Base-by-base conservation (phyloP, 2,329 filamentous ascomycete species). In the Fusarium oligoseptatum region DNA sequence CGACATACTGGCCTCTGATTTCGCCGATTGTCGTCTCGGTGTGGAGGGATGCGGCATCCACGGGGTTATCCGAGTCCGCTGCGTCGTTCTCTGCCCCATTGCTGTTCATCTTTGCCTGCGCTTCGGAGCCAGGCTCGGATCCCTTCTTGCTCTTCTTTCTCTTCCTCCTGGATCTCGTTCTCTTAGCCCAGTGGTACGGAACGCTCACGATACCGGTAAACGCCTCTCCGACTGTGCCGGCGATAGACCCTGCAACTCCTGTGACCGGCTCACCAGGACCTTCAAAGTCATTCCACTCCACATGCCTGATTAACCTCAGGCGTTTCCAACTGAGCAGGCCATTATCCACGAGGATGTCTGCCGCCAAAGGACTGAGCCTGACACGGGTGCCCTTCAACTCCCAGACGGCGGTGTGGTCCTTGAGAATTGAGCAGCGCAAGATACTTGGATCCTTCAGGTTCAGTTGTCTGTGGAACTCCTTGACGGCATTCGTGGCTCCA, bases 241-340 rank as follows among this genome's bases (percentile, higher is more conserved):
- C 85, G 6, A 94, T 75, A 0, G 91, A 92, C 12, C 90, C 89
- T 37, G 90, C 89, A 5, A 89, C 84, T 4, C 92, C 93, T 0
- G 92, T 93, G 14, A 95, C 84, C 0, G 93, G 93, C 78, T 94
- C 93, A 0, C 92, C 92, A 0, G 92, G 92, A 0, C 93, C 93
- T 74, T 93, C 92, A 76, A 94, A 94, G 76, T 94, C 92, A 74
- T 94, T 93, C 92, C 92, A 95, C 76, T 94, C 92, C 60, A 88
- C 89, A 76, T 93, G 91, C 10, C 93, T 86, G 10, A 93, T 78
- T 1, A 94, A 85, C 14, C 89, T 87, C 56, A 95, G 81, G 67
- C 90, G 88, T 65, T 88, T 89, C 89, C 91, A 94, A 27, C 87
- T 86, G 24, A 93, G 78, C 71, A 89, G 87, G n/a, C 90, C 90